Evolutionary conservation across 1,139 yeast species (phyloP), one percentile per base, ranked within the genome.

Genomic region (Blastobotrys buckinghamii): DNA sequence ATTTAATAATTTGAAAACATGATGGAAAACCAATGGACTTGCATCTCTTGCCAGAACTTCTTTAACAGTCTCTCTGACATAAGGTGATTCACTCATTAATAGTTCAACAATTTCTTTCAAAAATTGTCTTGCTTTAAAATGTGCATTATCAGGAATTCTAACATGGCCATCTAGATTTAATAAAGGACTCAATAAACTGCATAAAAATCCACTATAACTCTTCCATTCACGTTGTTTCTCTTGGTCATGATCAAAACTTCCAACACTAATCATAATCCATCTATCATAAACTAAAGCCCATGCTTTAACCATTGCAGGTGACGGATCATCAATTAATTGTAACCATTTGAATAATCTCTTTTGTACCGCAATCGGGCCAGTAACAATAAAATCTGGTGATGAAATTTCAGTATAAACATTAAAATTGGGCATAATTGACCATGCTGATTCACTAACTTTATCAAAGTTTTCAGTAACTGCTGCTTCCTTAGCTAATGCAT

Each of bases 361-460:
- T 61, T 86, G 92, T 32, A 84, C 73, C 0, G 94, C 89, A 16
- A 84, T 85, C 29, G 82, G 77, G 16, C 95, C 92, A 0, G 90
- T 82, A 46, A 84, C 80, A 2, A 82, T 78, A 30, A 76, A 70
- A 33, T 71, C 76, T 53, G 83, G 89, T n/a, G 76, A 67, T 9
- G 80, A 67, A 7, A 86, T 74, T 3, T 73, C 77, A 0, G 71
- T 51, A 53, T 77, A 76, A 27, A 69, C 64, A 5, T 61, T 59
- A 38, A 60, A 61, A 50, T 66, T 69, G 51, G 70, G 66, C 49
- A 56, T 50, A 5, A 59, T 50, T 4, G 61, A 50, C 61, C 71
- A 71, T 16, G 43, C 51, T 51, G 51, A 60, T 42, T 35, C 49
- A 43, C 44, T 56, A 53, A 32, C 55, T 45, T 44, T 52, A 32